These are phyloP conservation scores for Lecanicillium sp. DNA, from an alignment of 2,329 filamentous ascomycete species.

Conservation along the genomic window DNA sequence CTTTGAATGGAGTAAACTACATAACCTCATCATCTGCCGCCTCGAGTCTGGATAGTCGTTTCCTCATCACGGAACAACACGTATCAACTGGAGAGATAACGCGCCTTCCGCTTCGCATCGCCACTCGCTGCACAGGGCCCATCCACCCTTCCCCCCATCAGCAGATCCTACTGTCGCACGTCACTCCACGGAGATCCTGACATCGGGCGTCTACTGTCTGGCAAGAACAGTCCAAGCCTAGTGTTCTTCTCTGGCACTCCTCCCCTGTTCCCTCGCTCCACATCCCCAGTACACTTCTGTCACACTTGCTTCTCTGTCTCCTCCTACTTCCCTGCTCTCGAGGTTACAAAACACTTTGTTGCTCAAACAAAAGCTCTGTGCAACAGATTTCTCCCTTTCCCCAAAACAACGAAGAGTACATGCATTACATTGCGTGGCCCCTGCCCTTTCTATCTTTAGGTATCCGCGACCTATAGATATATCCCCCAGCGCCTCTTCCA, in stretches of 20 bases:
- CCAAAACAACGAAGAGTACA: background rate
- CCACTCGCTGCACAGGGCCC: too few relatives aligned
- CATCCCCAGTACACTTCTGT: too few relatives aligned
- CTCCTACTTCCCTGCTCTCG: background rate
- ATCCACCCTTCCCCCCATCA: too few relatives aligned
- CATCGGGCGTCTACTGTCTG: background rate
- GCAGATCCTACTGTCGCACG: background rate
- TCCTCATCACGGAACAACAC: background rate
- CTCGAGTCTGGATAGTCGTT: background rate
- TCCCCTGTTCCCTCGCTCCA: background rate
- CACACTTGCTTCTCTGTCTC: too few relatives aligned
- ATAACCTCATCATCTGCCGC: background rate
- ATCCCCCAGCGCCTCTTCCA: background rate
- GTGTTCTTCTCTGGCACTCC: background rate
- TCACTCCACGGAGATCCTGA: background rate
- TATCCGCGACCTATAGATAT: background rate
- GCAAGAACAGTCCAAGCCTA: background rate
- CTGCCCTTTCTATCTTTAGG: background rate
- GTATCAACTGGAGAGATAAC: background rate
- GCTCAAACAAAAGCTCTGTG: background rate
- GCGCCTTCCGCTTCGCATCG: too few relatives aligned
- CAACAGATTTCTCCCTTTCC: background rate
- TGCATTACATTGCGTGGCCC: background rate
- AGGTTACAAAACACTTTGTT: background rate
- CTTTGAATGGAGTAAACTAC: background rate